Evolutionary conservation across 768 basidiomycete species (phyloP).

Genomic region (Thelephora aurantiotincta): DNA sequence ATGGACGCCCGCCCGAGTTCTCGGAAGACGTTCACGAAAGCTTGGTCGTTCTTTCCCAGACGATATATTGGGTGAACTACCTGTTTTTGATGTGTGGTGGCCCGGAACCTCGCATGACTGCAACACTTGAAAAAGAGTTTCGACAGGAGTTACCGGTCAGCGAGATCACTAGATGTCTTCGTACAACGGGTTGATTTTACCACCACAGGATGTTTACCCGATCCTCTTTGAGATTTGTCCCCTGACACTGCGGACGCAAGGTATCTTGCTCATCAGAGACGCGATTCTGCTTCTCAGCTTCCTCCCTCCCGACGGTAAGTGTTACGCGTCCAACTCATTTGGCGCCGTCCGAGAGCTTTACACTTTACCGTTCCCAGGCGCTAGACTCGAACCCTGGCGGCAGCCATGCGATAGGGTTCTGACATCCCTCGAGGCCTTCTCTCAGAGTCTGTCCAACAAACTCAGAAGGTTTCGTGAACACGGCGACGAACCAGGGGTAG

Average conservation of each 20-base stretch:
- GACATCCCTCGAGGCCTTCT: neutral
- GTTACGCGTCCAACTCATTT: neutral
- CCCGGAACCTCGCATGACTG: neutral
- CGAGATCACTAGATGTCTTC: neutral
- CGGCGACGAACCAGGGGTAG: too few relatives aligned
- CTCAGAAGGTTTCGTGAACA: too few relatives aligned
- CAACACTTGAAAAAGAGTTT: neutral
- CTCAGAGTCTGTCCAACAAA: neutral
- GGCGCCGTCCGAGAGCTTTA: too few relatives aligned
- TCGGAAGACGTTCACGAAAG: neutral
- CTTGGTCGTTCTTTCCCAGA: neutral
- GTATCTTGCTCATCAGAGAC: neutral
- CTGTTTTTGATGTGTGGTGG: neutral
- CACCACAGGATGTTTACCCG: neutral
- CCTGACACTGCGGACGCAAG: neutral
- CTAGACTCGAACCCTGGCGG: too few relatives aligned
- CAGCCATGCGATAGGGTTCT: neutral
- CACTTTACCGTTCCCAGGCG: too few relatives aligned
- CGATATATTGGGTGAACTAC: neutral
- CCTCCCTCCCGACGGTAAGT: neutral
- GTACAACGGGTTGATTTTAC: neutral
- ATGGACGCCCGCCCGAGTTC: neutral
- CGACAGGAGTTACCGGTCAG: neutral
- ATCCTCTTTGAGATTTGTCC: neutral
- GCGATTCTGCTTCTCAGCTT: too few relatives aligned